phyloP scores from a whole-genome alignment of 768 basidiomycete species.

The Lactifluus pinguis region DNA sequence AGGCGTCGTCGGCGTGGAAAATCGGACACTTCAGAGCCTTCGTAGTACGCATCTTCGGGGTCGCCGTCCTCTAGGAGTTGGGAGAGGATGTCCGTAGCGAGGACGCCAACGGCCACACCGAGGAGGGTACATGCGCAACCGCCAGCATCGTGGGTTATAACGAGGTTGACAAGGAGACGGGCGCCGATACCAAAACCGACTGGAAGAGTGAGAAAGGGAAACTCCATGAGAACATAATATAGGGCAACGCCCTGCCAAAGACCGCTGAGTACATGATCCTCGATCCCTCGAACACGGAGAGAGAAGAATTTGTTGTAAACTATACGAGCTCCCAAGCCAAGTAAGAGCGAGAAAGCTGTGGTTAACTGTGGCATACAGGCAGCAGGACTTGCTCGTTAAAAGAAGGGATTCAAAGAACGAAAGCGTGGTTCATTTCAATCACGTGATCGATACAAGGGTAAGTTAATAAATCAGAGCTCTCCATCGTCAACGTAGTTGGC shows the following conservation, averaged over 20 bases:
- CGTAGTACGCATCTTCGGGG: slow-evolving; percentile 25
- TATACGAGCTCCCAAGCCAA: slow-evolving; percentile 69
- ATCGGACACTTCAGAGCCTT: slow-evolving; percentile 12
- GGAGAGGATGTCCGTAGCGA: slow-evolving; percentile 63
- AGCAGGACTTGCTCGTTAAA: too few relatives aligned
- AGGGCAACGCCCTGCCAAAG: slow-evolving; percentile 70
- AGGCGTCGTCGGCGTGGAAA: slow-evolving; percentile 18
- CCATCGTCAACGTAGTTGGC: slow-evolving; percentile 74
- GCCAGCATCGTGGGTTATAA: slow-evolving; percentile 41
- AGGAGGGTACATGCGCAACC: slow-evolving; percentile 52
- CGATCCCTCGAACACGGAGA: slow-evolving; percentile 36
- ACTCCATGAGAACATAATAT: slow-evolving; percentile 52
- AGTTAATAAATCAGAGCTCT: not conserved
- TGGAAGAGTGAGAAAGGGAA: slow-evolving; percentile 43
- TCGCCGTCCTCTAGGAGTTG: slow-evolving; percentile 49
- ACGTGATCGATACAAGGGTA: slow-evolving; percentile 14
- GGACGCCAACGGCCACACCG: slow-evolving; percentile 58
- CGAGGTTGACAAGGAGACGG: slow-evolving; percentile 60
- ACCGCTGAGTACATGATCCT: slow-evolving; percentile 57
- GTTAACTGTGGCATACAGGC: slow-evolving; percentile 33
- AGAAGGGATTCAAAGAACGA: too few relatives aligned
- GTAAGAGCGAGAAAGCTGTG: slow-evolving; percentile 58
- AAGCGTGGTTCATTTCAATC: slow-evolving; percentile 5
- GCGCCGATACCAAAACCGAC: slow-evolving; percentile 49
- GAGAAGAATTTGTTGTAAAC: slow-evolving; percentile 48